phyloP scores from a whole-genome alignment of 768 basidiomycete species.

The Punctularia strigosozonata region DNA sequence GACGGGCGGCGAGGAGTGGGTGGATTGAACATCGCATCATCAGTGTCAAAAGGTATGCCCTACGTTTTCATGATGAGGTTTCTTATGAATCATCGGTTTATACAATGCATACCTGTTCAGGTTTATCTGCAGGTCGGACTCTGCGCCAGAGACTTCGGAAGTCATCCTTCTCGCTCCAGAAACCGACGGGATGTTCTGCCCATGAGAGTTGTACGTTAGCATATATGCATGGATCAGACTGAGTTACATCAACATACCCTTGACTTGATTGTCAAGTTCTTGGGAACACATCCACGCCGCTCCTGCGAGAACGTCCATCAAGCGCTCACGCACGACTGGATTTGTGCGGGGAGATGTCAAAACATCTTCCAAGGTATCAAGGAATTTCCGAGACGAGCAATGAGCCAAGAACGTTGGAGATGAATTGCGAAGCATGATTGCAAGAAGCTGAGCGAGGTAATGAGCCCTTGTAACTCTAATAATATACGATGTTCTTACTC shows the following conservation, averaged over 20 bases:
- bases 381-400: constrained; percentile 63
- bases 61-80: too few relatives aligned
- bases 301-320: constrained; percentile 73
- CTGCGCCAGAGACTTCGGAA: constrained; percentile 72
- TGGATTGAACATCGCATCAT: constrained; percentile 73
- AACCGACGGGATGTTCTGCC: too few relatives aligned
- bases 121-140: constrained; percentile 69
- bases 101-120: constrained; percentile 62
- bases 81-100: too few relatives aligned
- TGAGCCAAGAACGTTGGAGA: constrained; percentile 60
- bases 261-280: too few relatives aligned
- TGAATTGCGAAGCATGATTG: constrained; percentile 80
- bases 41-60: constrained; percentile 69
- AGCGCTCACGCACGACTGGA: constrained; percentile 70
- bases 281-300: constrained; percentile 58
- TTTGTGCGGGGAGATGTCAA: constrained; percentile 49
- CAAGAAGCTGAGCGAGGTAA: constrained; percentile 60
- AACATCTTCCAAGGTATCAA: constrained; percentile 69
- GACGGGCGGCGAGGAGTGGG: constrained; percentile 31
- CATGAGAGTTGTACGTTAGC: too few relatives aligned
- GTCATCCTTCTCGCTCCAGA: constrained; percentile 25
- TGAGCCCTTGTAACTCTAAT: neutral
- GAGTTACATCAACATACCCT: too few relatives aligned
- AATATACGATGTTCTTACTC: constrained; percentile 29
- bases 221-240: too few relatives aligned